Base-by-base conservation (phyloP, 805 yeast genomes). In the Wickerhamiella allomyrinae region DNA sequence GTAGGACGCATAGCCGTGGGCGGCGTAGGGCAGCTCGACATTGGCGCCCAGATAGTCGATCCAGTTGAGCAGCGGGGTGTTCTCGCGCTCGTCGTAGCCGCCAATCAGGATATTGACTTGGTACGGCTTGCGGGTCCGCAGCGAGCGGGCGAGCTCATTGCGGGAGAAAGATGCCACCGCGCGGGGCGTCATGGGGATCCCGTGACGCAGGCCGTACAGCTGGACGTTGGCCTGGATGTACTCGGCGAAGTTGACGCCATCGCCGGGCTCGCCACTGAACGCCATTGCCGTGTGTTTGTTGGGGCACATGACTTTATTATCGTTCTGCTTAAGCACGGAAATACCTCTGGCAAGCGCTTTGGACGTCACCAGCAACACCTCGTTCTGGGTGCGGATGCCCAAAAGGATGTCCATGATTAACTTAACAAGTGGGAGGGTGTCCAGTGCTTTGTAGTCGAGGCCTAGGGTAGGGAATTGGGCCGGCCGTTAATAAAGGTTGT, bases 1-100 rank as follows among this genome's bases (percentile, higher is more conserved):
- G 63, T 89, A 91, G 1, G 93, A 94, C n/a, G 97, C 94, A 57
- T 91, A 91, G 10, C 98, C 98, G 60, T 91, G 98, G 2, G 97
- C 97, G 14, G 93, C 95, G 58, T 91, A 91, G 13, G 98, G 97
- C 45, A 91, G 69, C 46, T 79, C 84, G 13, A 79, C 94, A 50
- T 79, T 76, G 2, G 98, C 83, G 7, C 98, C 98, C 50, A 91
- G 66, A 60, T 91, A 91, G 59, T 91, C 98, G 51, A 91, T 81
- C 79, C 89, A 85, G 56, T 81, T 78, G 54, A 91, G 69, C 40
- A 73, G 66, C 31, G 96, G 85, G 46, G 65, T 67, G 33, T 68
- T 60, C 7, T 67, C 68, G 48, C 70, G 72, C 13, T 64, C 61
- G 55, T 85, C 89, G 58, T 69, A 77, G 9, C 97, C 96, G 34